Evolutionary conservation across 2,329 filamentous ascomycete genomes (phyloP), one percentile per base, ranked within the genome.

Genomic region (Cordyceps fumosorosea): DNA sequence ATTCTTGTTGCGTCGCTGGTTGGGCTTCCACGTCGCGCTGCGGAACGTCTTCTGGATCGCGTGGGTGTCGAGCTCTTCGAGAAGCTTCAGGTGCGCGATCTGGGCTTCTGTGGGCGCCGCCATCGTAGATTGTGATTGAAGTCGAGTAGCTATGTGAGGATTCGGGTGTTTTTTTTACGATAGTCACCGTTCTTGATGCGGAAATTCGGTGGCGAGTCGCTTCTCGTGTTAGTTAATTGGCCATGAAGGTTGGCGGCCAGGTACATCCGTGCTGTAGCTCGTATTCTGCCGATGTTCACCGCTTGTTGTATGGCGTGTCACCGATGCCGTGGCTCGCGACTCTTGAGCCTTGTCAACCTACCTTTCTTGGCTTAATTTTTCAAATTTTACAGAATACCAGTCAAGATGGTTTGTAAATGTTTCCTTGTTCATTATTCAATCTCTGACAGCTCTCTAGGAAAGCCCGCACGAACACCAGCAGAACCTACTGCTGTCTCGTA

Each of bases 401-500:
- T 26, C 45, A 40, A 42, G 6, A 50, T 53, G 34, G 57, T 60
- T 51, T 16, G 57, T 45, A 6, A 5, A 22, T 3, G 24, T 5
- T 8, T 52, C 12, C 12, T 3, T 24, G 1, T 24, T 44, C 4
- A n/a, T 11, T 14, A 7, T 7, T 29, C 1, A 3, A 48, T 7
- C 45, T 24, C 53, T 62, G 7, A 62, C 26, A 24, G 26, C 45
- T 56, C 24, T 2, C 26, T 57, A 89, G 93, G 95, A 99, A 76
- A 96, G 91, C 70, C 95, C 95, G 45, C 95, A 99, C 73, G 95
- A 98, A 74, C 93, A 98, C 69, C 95, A 98, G 80, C 93, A 99
- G 81, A 96, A 89, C 71, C 82, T 96, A 59, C 83, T 99, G 69
- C 84, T 98, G 52, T 95, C 91, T 24, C 91, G 95, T 65, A 97